Evolutionary conservation across 345 rosid genomes (phyloP).

Genomic region (Erodium maritimum): DNA sequence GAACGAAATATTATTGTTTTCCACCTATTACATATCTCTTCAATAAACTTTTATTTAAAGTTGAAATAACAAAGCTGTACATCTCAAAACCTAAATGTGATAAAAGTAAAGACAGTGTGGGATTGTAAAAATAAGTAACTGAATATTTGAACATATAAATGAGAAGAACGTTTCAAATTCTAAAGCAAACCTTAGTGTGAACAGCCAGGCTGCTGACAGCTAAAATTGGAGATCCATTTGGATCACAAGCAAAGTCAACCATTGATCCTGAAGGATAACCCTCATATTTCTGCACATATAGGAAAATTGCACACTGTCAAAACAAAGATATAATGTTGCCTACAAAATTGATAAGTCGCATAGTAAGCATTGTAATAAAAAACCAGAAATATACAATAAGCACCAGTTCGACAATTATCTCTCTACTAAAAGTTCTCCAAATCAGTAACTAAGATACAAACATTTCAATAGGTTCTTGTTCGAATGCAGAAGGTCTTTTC

Average conservation of each 20-base stretch:
- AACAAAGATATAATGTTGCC: background rate
- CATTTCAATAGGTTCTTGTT: background rate
- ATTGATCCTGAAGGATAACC: slow-evolving; percentile 88
- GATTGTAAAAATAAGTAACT: background rate
- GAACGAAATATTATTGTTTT: too few species aligned
- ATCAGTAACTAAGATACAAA: background rate
- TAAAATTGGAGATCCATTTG: slow-evolving; percentile 70
- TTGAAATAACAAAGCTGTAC: too few species aligned
- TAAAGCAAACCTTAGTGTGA: slow-evolving; percentile 58
- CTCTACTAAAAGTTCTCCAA: too few species aligned
- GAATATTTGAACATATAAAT: background rate
- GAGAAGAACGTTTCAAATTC: slow-evolving; percentile 1
- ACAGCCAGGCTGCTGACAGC: slow-evolving; percentile 80
- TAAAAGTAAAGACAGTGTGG: background rate
- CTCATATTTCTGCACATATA: slow-evolving; percentile 43
- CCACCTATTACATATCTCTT: too few species aligned
- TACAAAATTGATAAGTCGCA: too few species aligned
- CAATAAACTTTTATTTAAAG: too few species aligned
- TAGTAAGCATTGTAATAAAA: too few species aligned
- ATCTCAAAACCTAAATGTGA: background rate
- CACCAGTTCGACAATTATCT: background rate
- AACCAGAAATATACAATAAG: background rate
- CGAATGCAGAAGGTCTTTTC: background rate
- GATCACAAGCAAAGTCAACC: slow-evolving; percentile 89
- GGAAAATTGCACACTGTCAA: slow-evolving; percentile 3